A percentile compares a stretch with the other conserved stretches of the same genome.
These are phyloP conservation scores for Casuarina glauca DNA, from an alignment of 306 rosid genomes.

Conservation along the genomic window DNA sequence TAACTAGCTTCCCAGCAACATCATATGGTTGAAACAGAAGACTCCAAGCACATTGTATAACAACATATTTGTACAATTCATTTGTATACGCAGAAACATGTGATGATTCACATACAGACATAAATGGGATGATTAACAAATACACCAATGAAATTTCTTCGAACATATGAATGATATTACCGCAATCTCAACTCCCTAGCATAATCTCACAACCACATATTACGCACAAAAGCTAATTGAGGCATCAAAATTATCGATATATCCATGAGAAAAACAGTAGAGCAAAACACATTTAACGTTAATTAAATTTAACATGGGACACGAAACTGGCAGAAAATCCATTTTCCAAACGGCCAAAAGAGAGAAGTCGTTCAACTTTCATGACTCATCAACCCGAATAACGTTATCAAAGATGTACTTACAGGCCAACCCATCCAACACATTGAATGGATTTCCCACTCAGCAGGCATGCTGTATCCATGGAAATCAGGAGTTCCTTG, in stretches of 20 bases:
- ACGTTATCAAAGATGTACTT: conserved; percentile 26
- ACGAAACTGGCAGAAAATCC: conserved; percentile 3
- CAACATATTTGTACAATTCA: background rate
- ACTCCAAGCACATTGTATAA: background rate
- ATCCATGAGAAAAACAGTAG: background rate
- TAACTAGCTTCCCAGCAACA: background rate
- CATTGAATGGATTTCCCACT: conserved; percentile 77
- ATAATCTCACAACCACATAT: background rate
- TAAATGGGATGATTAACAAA: background rate
- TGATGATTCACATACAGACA: background rate
- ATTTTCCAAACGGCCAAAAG: background rate
- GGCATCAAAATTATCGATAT: background rate
- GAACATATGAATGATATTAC: conserved; percentile 12
- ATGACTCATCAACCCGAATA: background rate
- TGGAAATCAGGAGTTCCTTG: conserved; percentile 45
- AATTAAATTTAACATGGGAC: background rate
- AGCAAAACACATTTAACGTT: background rate
- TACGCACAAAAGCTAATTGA: background rate
- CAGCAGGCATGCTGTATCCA: conserved; percentile 86
- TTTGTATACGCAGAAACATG: background rate
- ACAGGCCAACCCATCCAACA: conserved; percentile 99
- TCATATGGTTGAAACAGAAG: background rate
- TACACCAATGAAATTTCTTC: background rate
- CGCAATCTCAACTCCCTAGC: background rate
- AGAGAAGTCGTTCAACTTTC: background rate